These are phyloP conservation scores for Monosporascus sp. DNA, from an alignment of 2,329 filamentous ascomycete species.

Conservation along the genomic window DNA sequence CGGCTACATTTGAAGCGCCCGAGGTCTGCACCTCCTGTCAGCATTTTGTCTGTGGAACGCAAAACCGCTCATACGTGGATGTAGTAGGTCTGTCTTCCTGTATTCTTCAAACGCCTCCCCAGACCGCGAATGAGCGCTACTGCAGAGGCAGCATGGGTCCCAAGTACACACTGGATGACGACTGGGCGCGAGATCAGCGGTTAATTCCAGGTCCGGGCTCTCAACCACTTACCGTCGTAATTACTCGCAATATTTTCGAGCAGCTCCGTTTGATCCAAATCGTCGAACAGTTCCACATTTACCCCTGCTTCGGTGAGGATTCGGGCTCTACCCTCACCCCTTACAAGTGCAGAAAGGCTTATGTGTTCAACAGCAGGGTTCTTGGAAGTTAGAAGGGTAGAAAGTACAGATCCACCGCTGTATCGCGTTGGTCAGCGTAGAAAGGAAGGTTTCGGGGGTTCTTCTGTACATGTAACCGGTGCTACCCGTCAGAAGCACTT, in stretches of 20 bases:
- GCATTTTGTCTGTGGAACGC: neutral
- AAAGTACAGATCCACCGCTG: constrained; percentile 14
- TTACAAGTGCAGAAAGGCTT: constrained; percentile 16
- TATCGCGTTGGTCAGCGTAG: neutral
- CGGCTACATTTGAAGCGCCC: constrained; percentile 38
- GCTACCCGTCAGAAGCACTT: constrained; percentile 19
- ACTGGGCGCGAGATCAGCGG: constrained; percentile 11
- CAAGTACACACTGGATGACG: constrained; percentile 37
- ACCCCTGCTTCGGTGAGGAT: neutral
- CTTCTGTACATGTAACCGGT: constrained; percentile 15
- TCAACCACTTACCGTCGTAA: neutral
- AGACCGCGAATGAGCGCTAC: constrained; percentile 38
- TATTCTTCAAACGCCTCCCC: constrained; percentile 26
- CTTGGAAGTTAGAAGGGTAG: constrained; percentile 11
- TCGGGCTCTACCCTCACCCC: constrained; percentile 13
- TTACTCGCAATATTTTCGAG: constrained; percentile 3
- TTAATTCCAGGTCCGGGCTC: neutral
- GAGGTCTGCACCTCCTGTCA: constrained; percentile 31
- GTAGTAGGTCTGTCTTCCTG: constrained; percentile 4
- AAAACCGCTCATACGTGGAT: constrained; percentile 17
- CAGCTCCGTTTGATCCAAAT: constrained; percentile 6
- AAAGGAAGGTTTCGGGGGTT: neutral
- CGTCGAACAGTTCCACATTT: neutral
- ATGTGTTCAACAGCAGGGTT: constrained; percentile 4
- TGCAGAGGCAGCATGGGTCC: constrained; percentile 31